Percentiles rank a stretch among this genome's conserved stretches.
phyloP scores from a whole-genome alignment of 495 filamentous ascomycete genomes.

The Trichoderma asperelloides region DNA sequence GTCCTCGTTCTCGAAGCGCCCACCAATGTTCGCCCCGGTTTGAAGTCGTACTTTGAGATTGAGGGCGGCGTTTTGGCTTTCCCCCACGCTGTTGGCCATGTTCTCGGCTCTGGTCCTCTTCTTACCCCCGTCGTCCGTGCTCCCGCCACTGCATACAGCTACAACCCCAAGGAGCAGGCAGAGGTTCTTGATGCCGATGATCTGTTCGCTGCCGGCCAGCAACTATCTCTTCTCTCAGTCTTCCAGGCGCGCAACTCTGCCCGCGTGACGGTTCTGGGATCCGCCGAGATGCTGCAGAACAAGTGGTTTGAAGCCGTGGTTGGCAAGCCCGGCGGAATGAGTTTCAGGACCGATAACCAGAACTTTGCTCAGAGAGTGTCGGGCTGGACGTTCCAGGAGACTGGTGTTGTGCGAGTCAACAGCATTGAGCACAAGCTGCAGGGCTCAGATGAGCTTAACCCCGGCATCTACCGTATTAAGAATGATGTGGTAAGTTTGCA shows the following conservation, averaged over 20 bases:
- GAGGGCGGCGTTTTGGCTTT: conserved; percentile 58
- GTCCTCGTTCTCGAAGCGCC: conserved; percentile 69
- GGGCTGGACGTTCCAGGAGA: conserved; percentile 90
- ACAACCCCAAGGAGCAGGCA: conserved; percentile 84
- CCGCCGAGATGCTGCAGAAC: conserved; percentile 77
- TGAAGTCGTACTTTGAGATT: conserved; percentile 72
- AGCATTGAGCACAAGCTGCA: conserved; percentile 72
- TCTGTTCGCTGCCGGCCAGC: conserved; percentile 71
- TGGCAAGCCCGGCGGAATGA: conserved; percentile 44
- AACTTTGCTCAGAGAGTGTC: conserved; percentile 78
- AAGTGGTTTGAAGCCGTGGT: conserved; percentile 84
- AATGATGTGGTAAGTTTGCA: conserved; percentile 82
- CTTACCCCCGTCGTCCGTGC: conserved; percentile 75
- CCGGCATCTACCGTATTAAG: conserved; percentile 90
- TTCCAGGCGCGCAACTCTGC: conserved; percentile 91
- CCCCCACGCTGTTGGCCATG: conserved; percentile 69
- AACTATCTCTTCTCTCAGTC: conserved; percentile 71
- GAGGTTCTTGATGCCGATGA: conserved; percentile 52
- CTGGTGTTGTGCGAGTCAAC: conserved; percentile 78
- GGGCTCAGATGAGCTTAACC: conserved; percentile 54
- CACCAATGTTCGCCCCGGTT: conserved; percentile 49
- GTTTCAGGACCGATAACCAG: conserved; percentile 61
- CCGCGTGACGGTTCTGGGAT: conserved; percentile 78
- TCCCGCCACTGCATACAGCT: conserved; percentile 76
- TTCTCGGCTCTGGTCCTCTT: conserved; percentile 65